Percentiles rank a stretch among this genome's conserved stretches.
Evolutionary conservation across 441 rosid species (phyloP).

Genomic region (Populus hybrid): DNA sequence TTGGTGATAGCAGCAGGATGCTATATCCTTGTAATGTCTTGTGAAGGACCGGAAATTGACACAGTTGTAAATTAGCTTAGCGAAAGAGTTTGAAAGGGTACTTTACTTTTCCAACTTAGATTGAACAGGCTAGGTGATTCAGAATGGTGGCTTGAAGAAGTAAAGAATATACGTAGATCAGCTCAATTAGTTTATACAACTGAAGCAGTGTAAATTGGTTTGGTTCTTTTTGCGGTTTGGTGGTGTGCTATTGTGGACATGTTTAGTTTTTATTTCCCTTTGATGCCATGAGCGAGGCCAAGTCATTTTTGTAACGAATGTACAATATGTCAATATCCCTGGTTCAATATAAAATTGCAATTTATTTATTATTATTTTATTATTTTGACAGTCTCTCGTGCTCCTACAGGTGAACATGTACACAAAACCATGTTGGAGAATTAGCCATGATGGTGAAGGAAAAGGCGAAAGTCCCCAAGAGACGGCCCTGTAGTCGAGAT

Average conservation of each 20-base stretch:
- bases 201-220: constrained; percentile 20
- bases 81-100: constrained; percentile 1
- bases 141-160: too few species aligned
- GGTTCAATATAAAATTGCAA: too few species aligned
- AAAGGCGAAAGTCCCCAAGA: background rate
- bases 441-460: background rate
- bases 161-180: constrained; percentile 4
- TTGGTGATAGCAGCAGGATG: background rate
- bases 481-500: background rate
- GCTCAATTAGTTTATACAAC: constrained; percentile 16
- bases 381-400: background rate
- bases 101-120: too few species aligned
- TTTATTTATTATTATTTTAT: too few species aligned
- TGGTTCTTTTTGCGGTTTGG: constrained; percentile 5
- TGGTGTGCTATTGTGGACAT: background rate
- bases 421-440: background rate
- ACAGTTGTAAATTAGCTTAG: constrained; percentile 9
- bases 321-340: background rate
- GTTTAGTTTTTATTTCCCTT: background rate
- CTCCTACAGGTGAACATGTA: background rate
- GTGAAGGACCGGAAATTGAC: background rate
- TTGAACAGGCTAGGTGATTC: too few species aligned
- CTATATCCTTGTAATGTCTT: background rate
- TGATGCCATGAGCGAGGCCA: background rate
- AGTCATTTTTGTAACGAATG: background rate